Percentiles rank a stretch among this genome's conserved stretches.
Conservation (phyloP, 805 yeast genomes). For the Metschnikowia dekortorum region DNA sequence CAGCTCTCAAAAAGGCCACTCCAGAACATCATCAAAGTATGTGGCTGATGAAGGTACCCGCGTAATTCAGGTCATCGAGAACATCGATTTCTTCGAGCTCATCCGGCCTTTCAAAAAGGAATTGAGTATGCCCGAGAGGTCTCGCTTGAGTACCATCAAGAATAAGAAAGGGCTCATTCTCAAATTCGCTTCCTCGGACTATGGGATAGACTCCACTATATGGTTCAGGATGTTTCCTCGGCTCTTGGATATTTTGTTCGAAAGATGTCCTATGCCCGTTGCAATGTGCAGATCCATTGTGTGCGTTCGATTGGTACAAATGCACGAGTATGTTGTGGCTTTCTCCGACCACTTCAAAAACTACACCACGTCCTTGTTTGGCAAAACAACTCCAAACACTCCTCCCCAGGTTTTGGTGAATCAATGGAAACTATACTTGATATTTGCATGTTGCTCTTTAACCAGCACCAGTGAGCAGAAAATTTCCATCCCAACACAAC, state of each 20-base stretch:
- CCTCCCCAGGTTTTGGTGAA: conserved; percentile 71
- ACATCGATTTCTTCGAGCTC: conserved; percentile 61
- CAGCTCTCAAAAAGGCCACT: conserved; percentile 32
- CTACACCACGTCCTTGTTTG: conserved; percentile 34
- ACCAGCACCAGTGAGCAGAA: conserved; percentile 88
- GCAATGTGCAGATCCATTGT: conserved; percentile 90
- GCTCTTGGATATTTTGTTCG: conserved; percentile 65
- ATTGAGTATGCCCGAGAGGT: conserved; percentile 72
- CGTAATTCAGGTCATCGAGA: conserved; percentile 70
- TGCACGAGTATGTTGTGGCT: conserved; percentile 64
- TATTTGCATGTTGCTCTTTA: conserved; percentile 87
- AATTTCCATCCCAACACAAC: conserved; percentile 46
- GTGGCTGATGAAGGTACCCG: conserved; percentile 78
- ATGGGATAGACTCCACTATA: conserved; percentile 93
- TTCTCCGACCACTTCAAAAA: conserved; percentile 45
- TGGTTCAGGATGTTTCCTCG: conserved; percentile 90
- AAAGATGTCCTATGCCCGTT: conserved; percentile 84
- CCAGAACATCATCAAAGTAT: conserved; percentile 61
- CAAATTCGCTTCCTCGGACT: conserved; percentile 80
- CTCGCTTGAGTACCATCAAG: conserved; percentile 61
- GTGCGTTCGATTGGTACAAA: conserved; percentile 81
- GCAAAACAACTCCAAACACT: conserved; percentile 22
- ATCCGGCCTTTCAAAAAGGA: conserved; percentile 48
- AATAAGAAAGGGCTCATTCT: conserved; percentile 66
- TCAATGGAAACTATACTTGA: conserved; percentile 85